Percentiles rank a stretch among this genome's conserved stretches.
These are phyloP conservation scores for Massariosphaeria phaeospora DNA, from an alignment of 495 filamentous ascomycete species.

Conservation along the genomic window DNA sequence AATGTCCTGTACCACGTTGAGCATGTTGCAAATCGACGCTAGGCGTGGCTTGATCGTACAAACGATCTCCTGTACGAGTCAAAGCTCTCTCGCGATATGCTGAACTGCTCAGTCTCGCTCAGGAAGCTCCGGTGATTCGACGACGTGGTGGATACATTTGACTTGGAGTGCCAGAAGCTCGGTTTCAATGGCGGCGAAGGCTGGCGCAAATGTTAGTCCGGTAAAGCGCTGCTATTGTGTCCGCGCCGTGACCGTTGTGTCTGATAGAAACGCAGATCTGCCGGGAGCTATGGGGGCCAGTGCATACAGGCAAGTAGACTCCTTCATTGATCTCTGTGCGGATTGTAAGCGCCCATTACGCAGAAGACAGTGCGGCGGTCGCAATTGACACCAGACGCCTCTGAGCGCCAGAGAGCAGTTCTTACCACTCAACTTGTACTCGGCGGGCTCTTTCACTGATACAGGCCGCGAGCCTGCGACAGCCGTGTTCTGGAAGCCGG, in stretches of 20 bases:
- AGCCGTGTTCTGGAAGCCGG: constrained; percentile 22
- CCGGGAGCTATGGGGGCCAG: not conserved
- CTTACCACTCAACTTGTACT: constrained; percentile 45
- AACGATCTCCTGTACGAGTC: constrained; percentile 97
- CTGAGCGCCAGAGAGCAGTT: not conserved
- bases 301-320: constrained; percentile 83
- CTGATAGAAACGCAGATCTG: too few relatives aligned
- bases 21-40: constrained; percentile 3
- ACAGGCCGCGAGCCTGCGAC: constrained; percentile 31
- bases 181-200: constrained; percentile 77
- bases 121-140: constrained; percentile 63
- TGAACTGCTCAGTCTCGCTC: constrained; percentile 82
- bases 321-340: constrained; percentile 87
- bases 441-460: constrained; percentile 37
- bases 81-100: constrained; percentile 95
- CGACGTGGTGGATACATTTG: constrained; percentile 60
- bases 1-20: constrained; percentile 62
- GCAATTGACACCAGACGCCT: not conserved
- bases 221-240: too few relatives aligned
- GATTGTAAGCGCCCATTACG: constrained; percentile 20
- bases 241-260: too few relatives aligned
- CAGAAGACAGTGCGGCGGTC: constrained; percentile 1
- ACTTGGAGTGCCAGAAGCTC: constrained; percentile 69
- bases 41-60: constrained; percentile 50
- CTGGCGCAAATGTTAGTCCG: constrained; percentile 45